A percentile compares a stretch with the other conserved stretches of the same genome.
Conservation (phyloP, 2,329 filamentous ascomycete species). For the Pseudogymnoascus sp. region DNA sequence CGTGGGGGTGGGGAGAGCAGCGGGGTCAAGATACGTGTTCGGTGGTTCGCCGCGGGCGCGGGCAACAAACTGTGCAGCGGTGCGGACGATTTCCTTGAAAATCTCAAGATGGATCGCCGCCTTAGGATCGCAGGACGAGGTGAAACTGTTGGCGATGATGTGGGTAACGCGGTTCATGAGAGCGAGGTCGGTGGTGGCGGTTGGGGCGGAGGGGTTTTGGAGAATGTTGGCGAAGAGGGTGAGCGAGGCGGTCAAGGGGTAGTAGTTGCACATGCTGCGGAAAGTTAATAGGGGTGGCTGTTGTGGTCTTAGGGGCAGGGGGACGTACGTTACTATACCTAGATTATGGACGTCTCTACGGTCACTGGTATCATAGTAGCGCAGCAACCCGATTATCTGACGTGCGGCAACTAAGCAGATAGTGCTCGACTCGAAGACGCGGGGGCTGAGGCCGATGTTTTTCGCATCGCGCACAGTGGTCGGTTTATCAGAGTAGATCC, state of each 20-base stretch:
- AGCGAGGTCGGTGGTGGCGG: slow-evolving; percentile 75
- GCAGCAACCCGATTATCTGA: not conserved
- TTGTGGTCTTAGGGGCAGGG: not conserved
- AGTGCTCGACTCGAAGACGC: not conserved
- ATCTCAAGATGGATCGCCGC: not conserved
- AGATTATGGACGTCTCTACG: not conserved
- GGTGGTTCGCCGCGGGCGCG: not conserved
- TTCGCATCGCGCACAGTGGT: not conserved
- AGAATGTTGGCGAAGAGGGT: slow-evolving; percentile 91
- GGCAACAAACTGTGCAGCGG: not conserved
- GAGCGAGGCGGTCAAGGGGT: slow-evolving; percentile 84
- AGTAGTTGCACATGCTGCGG: slow-evolving; percentile 46
- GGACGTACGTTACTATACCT: not conserved
- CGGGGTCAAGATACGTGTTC: slow-evolving; percentile 23
- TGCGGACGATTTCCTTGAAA: not conserved
- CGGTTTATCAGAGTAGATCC: slow-evolving; percentile 6
- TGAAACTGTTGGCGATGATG: not conserved
- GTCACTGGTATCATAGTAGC: not conserved
- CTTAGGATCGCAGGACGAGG: not conserved
- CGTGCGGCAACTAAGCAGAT: not conserved
- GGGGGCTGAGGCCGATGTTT: not conserved
- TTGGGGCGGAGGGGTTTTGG: slow-evolving; percentile 80
- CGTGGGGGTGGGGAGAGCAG: not conserved
- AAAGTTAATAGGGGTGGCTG: not conserved
- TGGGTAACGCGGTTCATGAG: slow-evolving; percentile 70